Base-by-base conservation (phyloP, 1,284 basidiomycete species). In the Papiliotrema nemorosa region DNA sequence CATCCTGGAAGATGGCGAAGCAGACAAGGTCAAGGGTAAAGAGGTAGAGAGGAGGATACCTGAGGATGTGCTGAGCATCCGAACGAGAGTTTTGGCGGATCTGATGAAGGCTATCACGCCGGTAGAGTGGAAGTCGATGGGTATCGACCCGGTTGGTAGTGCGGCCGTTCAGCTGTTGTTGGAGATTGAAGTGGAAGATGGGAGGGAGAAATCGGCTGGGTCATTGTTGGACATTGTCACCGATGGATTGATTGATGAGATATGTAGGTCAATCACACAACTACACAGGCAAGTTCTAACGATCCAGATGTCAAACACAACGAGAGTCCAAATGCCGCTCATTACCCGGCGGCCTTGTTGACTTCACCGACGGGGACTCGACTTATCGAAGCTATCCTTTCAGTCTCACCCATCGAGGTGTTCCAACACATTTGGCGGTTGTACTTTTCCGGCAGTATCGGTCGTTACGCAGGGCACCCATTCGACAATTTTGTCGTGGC, bases 401-500 rank as follows among this genome's bases (percentile, higher is more conserved):
- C 74, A 3, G 78, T 81, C 40, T 80, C 84, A 5, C 84, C 89
- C 0, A 70, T 77, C 3, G 59, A 70, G n/a, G 78, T 84, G 3
- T 92, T 91, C 67, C 67, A 76, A 27, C 64, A 78, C 0, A 64
- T 96, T 5, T 96, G 91, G 90, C 65, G 73, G 4, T 79, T 80
- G 0, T 93, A 94, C 73, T 86, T 97, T 65, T 70, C 76, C 21
- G 73, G 82, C 21, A 88, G 85, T 59, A 75, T 93, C 36, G 73
- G 80, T 5, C 82, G 85, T 54, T 77, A 94, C 24, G 83, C 86
- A 4, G 76, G 79, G 12, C 92, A 97, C 72, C 90, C 91, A 1
- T 87, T 91, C 3, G 89, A 88, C 21, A 96, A 96, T 68, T 97
- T 90, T 63, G 90, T 94, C 16, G 79, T 91, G 5, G 86, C 90